Conservation (phyloP, 2,329 filamentous ascomycete genomes). For the Penicillium vulpinum region DNA sequence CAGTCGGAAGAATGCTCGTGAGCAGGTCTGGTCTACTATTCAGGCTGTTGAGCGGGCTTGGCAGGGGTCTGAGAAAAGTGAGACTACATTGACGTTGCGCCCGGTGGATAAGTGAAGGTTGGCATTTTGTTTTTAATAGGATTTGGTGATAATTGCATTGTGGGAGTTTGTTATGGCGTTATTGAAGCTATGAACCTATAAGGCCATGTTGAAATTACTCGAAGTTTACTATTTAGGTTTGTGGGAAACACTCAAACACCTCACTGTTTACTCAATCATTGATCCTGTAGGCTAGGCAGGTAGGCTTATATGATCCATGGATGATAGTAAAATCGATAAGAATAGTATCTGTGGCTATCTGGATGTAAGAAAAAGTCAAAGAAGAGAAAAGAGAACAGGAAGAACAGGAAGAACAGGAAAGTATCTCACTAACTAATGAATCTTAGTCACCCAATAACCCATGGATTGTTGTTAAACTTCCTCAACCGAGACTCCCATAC, state of each 20-base stretch:
- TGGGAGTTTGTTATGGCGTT: not conserved
- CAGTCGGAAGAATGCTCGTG: slow-evolving; percentile 31
- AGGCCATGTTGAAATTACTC: not conserved
- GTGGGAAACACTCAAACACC: not conserved
- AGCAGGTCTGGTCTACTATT: slow-evolving; percentile 33
- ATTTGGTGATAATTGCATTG: not conserved
- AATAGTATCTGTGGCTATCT: not conserved
- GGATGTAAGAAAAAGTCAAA: not conserved
- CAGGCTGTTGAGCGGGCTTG: slow-evolving; percentile 32
- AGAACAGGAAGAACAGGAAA: not conserved
- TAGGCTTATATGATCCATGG: not conserved
- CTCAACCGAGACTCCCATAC: not conserved
- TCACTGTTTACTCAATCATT: not conserved
- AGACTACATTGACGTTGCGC: not conserved
- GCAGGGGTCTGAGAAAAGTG: slow-evolving; percentile 22
- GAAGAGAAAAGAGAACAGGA: not conserved
- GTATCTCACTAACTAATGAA: not conserved
- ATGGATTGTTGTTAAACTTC: not conserved
- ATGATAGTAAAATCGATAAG: not conserved
- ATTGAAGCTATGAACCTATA: not conserved
- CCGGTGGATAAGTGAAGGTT: not conserved
- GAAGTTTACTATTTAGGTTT: not conserved
- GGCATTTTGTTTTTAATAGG: not conserved
- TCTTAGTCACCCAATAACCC: not conserved
- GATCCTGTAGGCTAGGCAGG: not conserved